Evolutionary conservation across 208 protist species (phyloP).

Genomic region (Trypanosoma platydactyli): DNA sequence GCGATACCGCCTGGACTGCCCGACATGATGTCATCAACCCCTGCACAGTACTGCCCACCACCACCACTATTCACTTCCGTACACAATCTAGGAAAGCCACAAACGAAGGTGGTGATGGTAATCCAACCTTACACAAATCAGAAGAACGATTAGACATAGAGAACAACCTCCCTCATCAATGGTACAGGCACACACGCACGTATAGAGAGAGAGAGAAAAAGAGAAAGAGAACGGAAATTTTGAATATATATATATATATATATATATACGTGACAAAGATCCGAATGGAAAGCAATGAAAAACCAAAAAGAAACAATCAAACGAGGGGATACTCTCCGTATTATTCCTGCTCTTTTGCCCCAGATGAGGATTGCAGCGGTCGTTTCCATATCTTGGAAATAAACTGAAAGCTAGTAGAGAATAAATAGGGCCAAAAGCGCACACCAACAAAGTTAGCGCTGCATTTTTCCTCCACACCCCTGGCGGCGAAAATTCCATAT

Average conservation of each 20-base stretch:
- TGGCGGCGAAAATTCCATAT: slow-evolving; percentile 25
- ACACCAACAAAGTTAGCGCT: slow-evolving; percentile 30
- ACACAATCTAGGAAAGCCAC: background rate
- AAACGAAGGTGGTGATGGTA: background rate
- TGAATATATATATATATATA: too few species aligned
- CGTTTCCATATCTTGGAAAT: slow-evolving; percentile 79
- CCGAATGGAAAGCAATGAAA: background rate
- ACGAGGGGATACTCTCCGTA: background rate
- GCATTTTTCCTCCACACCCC: background rate
- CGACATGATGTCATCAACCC: background rate
- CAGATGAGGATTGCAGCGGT: background rate
- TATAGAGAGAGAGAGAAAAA: background rate
- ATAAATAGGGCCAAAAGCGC: slow-evolving; percentile 67
- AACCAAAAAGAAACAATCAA: background rate
- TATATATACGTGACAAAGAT: background rate
- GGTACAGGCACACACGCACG: slow-evolving; percentile 2
- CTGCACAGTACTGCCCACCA: too few species aligned
- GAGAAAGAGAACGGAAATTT: too few species aligned
- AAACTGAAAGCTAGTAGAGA: slow-evolving; percentile 79
- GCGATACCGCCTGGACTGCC: background rate
- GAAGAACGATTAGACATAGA: too few species aligned
- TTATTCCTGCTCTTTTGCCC: background rate
- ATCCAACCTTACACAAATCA: background rate
- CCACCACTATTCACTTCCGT: too few species aligned
- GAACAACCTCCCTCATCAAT: background rate